Conservation (phyloP, 2,329 filamentous ascomycete genomes). For the Exophiala alcalophila region DNA sequence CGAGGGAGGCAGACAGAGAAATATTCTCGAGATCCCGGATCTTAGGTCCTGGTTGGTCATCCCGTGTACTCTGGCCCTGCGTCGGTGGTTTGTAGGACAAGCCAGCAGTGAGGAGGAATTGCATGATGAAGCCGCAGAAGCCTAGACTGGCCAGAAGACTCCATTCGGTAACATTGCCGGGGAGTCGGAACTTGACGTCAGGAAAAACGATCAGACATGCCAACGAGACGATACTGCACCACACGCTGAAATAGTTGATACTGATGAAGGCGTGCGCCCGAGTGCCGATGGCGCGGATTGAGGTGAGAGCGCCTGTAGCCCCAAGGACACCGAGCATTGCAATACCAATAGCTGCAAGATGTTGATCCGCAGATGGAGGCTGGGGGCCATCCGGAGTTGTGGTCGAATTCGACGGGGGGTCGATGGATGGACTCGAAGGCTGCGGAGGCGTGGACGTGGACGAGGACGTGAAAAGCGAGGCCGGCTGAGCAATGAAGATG, state of each 20-base stretch:
- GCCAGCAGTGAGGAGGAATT: slow-evolving; percentile 78
- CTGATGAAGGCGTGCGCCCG: slow-evolving; percentile 78
- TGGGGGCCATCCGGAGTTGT: slow-evolving; percentile 26
- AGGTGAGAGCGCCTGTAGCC: slow-evolving; percentile 70
- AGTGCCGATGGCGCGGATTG: slow-evolving; percentile 74
- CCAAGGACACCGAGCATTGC: slow-evolving; percentile 77
- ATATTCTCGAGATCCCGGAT: slow-evolving; percentile 16
- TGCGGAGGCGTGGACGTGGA: slow-evolving; percentile 32
- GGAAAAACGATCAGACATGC: slow-evolving; percentile 58
- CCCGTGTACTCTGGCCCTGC: neutral
- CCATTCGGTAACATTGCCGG: slow-evolving; percentile 59
- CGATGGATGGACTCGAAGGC: slow-evolving; percentile 25
- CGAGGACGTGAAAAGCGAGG: slow-evolving; percentile 50
- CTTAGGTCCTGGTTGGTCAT: slow-evolving; percentile 1
- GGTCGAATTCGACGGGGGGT: slow-evolving; percentile 32
- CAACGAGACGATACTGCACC: slow-evolving; percentile 66
- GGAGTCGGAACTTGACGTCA: slow-evolving; percentile 56
- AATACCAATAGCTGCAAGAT: slow-evolving; percentile 66
- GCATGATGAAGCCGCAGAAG: slow-evolving; percentile 74
- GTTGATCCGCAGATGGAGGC: slow-evolving; percentile 57
- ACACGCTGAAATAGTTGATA: slow-evolving; percentile 77
- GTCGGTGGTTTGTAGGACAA: slow-evolving; percentile 66
- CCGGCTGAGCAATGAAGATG: slow-evolving; percentile 74
- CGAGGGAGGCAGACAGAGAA: no score
- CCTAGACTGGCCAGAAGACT: slow-evolving; percentile 65